These are phyloP conservation scores for Penicillium concentricum DNA, from an alignment of 2,329 filamentous ascomycete species.

Conservation along the genomic window DNA sequence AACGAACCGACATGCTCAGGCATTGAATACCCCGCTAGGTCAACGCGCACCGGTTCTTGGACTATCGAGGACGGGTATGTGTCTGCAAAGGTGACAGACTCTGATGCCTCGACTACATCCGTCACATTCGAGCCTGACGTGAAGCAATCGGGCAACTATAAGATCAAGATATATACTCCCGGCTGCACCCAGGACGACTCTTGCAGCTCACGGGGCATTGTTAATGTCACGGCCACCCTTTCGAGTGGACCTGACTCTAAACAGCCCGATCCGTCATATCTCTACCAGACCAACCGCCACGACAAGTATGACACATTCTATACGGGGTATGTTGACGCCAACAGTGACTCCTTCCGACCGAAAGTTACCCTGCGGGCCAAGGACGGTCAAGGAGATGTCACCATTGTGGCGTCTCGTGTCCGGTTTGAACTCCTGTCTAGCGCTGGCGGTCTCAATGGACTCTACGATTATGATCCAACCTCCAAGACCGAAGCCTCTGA, in stretches of 20 bases:
- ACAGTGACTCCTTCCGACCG: constrained; percentile 70
- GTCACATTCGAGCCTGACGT: constrained; percentile 75
- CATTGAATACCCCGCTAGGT: constrained; percentile 62
- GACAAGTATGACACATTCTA: constrained; percentile 97
- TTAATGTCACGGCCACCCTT: constrained; percentile 77
- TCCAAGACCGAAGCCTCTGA: constrained; percentile 57
- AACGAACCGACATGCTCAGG: constrained; percentile 82
- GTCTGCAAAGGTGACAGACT: constrained; percentile 62
- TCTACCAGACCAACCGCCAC: constrained; percentile 91
- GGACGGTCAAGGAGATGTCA: constrained; percentile 60
- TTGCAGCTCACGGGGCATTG: constrained; percentile 72
- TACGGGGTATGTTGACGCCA: constrained; percentile 77
- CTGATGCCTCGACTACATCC: constrained; percentile 58
- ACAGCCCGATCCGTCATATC: constrained; percentile 56
- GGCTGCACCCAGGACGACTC: constrained; percentile 79
- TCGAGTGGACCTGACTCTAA: constrained; percentile 47
- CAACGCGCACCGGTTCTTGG: constrained; percentile 75
- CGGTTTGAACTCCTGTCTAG: constrained; percentile 65
- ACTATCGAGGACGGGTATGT: constrained; percentile 71
- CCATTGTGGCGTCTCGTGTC: constrained; percentile 85
- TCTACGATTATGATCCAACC: constrained; percentile 83
- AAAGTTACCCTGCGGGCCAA: constrained; percentile 74
- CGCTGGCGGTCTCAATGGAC: constrained; percentile 77
- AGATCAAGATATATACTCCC: constrained; percentile 86
- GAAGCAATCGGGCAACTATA: constrained; percentile 85